These are phyloP conservation scores for Chrysanthemum makinoi DNA, from an alignment of 129 eudicot genomes.

Conservation along the genomic window DNA sequence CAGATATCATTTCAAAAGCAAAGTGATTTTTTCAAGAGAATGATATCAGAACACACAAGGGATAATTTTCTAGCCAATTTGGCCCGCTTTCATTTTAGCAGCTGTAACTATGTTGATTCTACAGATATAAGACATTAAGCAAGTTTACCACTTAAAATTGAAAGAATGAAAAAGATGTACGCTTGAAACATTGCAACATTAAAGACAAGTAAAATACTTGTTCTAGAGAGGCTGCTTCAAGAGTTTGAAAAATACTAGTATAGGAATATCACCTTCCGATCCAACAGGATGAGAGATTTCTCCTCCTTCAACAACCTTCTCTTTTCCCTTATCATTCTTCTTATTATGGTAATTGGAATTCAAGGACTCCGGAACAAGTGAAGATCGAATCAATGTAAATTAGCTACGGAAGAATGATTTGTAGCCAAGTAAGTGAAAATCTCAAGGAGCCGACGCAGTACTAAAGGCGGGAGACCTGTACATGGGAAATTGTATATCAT, in stretches of 20 bases:
- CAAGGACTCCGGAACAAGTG: slow-evolving; percentile 54
- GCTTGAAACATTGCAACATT: background rate
- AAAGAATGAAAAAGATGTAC: background rate
- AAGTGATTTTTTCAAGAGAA: too few species aligned
- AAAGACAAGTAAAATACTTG: slow-evolving; percentile 50
- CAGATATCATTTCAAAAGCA: too few species aligned
- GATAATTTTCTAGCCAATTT: too few species aligned
- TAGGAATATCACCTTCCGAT: slow-evolving; percentile 52
- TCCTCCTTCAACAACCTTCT: slow-evolving; percentile 50
- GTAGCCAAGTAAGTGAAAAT: slow-evolving; percentile 83
- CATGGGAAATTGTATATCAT: slow-evolving; percentile 3
- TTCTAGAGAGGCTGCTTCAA: slow-evolving; percentile 88
- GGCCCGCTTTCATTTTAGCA: too few species aligned
- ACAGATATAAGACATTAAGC: background rate
- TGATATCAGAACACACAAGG: too few species aligned
- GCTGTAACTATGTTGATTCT: too few species aligned
- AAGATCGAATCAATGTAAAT: slow-evolving; percentile 54
- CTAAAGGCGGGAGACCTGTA: slow-evolving; percentile 96
- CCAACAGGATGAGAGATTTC: slow-evolving; percentile 29
- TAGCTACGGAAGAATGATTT: slow-evolving; percentile 83
- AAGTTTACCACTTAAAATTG: background rate
- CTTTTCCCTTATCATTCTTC: slow-evolving; percentile 72
- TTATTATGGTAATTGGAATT: slow-evolving; percentile 28
- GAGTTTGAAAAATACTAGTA: slow-evolving; percentile 68
- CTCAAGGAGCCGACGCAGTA: slow-evolving; percentile 82